A percentile compares a stretch with the other conserved stretches of the same genome.
Conservation (phyloP, 331 rosid genomes). For the Malus hybrid region DNA sequence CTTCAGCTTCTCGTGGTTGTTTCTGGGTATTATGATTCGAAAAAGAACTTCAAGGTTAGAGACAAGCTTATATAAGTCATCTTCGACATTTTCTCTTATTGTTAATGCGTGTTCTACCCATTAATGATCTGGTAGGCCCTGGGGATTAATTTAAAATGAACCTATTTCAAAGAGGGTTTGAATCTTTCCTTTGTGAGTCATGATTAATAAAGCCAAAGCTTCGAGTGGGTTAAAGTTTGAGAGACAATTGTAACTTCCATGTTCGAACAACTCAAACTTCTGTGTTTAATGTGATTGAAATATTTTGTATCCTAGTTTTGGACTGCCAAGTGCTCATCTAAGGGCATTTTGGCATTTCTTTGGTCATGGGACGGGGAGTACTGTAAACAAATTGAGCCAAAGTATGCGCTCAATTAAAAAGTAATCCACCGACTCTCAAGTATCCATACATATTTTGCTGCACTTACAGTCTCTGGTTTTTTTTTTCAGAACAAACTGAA, state of each 20-base stretch:
- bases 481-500: neutral
- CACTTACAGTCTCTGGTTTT: neutral
- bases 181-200: neutral
- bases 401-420: neutral
- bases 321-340: neutral
- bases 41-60: conserved; percentile 74
- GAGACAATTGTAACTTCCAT: neutral
- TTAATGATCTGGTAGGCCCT: neutral
- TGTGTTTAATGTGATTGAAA: neutral
- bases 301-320: neutral
- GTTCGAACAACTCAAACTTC: neutral
- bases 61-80: neutral
- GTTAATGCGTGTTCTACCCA: neutral
- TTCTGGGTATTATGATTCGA: conserved; percentile 58
- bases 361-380: neutral
- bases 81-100: neutral
- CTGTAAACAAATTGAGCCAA: neutral
- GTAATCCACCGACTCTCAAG: neutral
- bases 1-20: conserved; percentile 57
- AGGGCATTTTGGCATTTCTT: neutral
- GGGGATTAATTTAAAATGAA: neutral
- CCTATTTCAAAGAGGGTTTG: neutral
- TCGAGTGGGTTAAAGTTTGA: neutral
- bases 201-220: neutral
- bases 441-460: neutral